A percentile compares a stretch with the other conserved stretches of the same genome.
These are phyloP conservation scores for Trametes versicolor DNA, from an alignment of 1,284 basidiomycete species.

Conservation along the genomic window DNA sequence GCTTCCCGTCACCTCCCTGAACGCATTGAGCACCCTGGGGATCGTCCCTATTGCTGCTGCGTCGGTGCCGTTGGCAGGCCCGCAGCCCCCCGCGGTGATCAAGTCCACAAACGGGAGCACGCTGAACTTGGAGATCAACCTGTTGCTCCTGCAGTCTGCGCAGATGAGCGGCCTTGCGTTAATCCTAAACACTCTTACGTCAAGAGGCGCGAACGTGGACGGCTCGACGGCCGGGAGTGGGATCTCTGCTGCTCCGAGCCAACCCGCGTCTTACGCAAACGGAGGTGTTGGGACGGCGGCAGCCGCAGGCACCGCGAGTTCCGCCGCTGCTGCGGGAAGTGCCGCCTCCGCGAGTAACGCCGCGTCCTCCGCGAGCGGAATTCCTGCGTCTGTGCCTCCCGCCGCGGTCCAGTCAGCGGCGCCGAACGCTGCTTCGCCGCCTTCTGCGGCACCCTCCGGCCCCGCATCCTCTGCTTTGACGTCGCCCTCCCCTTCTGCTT, in stretches of 20 bases:
- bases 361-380: conserved; percentile 9
- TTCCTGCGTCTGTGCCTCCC: conserved; percentile 4
- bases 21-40: conserved; percentile 73
- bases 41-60: conserved; percentile 76
- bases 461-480: conserved; percentile 23
- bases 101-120: conserved; percentile 73
- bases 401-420: conserved; percentile 5
- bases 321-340: neutral
- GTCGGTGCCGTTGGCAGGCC: conserved; percentile 61
- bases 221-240: conserved; percentile 9
- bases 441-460: conserved; percentile 9
- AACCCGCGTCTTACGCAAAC: conserved; percentile 4
- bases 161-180: conserved; percentile 80
- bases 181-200: conserved; percentile 70
- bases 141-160: conserved; percentile 69
- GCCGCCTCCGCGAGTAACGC: conserved; percentile 1
- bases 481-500: conserved; percentile 20
- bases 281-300: conserved; percentile 4
- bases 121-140: conserved; percentile 79
- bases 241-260: neutral
- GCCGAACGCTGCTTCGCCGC: conserved; percentile 3
- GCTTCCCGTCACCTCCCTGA: conserved; percentile 73
- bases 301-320: neutral
- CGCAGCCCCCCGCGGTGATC: conserved; percentile 74
- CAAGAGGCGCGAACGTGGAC: conserved; percentile 40